phyloP scores from a whole-genome alignment of 2,329 filamentous ascomycete species.

The Colletotrichum gigasporum region DNA sequence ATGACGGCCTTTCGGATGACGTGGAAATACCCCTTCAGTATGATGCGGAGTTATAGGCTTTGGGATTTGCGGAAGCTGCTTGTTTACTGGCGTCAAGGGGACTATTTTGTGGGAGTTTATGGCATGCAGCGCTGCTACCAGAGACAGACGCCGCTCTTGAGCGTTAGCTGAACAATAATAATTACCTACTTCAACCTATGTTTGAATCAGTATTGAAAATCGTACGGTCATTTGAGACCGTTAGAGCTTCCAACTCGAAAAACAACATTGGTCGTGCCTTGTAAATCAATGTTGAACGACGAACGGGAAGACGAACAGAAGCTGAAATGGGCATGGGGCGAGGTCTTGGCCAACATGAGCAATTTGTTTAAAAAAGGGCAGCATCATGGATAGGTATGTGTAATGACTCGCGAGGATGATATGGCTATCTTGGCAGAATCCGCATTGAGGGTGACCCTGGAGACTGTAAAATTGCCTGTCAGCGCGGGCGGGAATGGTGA shows the following conservation, averaged over 20 bases:
- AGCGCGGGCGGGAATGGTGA: neutral
- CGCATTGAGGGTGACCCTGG: neutral
- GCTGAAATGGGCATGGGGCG: too few species aligned
- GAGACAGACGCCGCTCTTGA: neutral
- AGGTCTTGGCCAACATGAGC: too few species aligned
- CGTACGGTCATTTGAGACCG: too few species aligned
- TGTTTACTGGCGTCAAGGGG: neutral
- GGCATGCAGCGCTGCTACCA: neutral
- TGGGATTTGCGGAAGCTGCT: too few species aligned
- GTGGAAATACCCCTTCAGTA: conserved; percentile 28
- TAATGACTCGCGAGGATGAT: conserved; percentile 19
- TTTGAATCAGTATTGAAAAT: too few species aligned
- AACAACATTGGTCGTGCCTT: too few species aligned
- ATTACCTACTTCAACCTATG: too few species aligned
- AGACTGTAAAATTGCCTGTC: neutral
- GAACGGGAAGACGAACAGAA: too few species aligned
- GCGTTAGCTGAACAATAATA: neutral
- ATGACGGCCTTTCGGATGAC: conserved; percentile 6
- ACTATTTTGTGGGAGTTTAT: accelerated
- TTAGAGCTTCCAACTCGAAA: too few species aligned
- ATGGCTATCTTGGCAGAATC: conserved; percentile 13
- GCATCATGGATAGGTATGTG: neutral
- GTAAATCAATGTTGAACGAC: too few species aligned
- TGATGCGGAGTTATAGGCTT: conserved; percentile 12
- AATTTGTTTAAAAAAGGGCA: neutral